Percentiles rank a stretch among this genome's conserved stretches.
These are phyloP conservation scores for Fonsecaea erecta DNA, from an alignment of 2,329 filamentous ascomycete species.

Conservation along the genomic window DNA sequence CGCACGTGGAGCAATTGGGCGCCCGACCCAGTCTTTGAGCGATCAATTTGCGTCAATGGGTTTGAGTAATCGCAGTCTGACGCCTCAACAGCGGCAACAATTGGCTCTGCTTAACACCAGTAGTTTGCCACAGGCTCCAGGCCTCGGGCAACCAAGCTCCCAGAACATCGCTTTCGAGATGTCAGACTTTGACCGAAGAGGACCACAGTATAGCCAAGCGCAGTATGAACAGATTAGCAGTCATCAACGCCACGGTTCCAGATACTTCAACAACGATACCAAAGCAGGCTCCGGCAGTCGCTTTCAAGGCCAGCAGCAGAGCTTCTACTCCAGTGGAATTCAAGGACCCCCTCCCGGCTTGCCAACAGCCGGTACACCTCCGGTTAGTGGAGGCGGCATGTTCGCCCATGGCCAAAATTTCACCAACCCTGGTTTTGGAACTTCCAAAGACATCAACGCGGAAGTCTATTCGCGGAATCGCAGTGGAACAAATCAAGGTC, in stretches of 20 bases:
- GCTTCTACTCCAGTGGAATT: constrained; percentile 82
- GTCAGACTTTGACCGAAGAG: constrained; percentile 57
- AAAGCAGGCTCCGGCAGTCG: constrained; percentile 40
- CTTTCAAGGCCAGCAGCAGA: constrained; percentile 52
- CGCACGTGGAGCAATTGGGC: constrained; percentile 67
- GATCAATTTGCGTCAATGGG: constrained; percentile 60
- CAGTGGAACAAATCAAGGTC: constrained; percentile 67
- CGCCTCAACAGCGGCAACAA: constrained; percentile 77
- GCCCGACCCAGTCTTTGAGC: constrained; percentile 67
- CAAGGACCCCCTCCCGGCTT: constrained; percentile 92
- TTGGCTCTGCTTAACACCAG: constrained; percentile 67
- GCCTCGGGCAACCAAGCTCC: constrained; percentile 52
- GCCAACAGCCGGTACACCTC: constrained; percentile 92
- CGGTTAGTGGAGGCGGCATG: constrained; percentile 77
- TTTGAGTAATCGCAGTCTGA: constrained; percentile 73
- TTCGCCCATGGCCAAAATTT: constrained; percentile 90
- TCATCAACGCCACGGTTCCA: constrained; percentile 79
- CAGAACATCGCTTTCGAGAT: constrained; percentile 38
- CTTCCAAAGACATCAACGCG: constrained; percentile 72
- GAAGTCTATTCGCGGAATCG: constrained; percentile 78
- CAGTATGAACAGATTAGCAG: constrained; percentile 59
- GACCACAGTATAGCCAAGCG: constrained; percentile 68
- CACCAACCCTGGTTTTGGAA: constrained; percentile 65
- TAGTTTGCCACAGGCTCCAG: constrained; percentile 64
- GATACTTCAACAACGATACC: constrained; percentile 81